Conservation (phyloP, 495 filamentous ascomycete genomes). For the Aspergillus coremiiformis region DNA sequence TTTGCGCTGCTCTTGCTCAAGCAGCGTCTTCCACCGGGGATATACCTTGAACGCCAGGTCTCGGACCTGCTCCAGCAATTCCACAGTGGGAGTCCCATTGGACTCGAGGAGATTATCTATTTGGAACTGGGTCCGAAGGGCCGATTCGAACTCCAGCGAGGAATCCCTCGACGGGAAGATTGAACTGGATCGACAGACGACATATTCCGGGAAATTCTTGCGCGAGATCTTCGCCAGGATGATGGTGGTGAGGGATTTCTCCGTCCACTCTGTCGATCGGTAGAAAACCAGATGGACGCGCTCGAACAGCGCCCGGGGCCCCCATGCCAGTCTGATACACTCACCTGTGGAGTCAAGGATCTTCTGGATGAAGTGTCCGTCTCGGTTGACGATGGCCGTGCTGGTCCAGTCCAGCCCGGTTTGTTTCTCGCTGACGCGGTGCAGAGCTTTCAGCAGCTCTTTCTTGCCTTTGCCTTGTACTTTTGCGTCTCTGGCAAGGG, state of each 20-base stretch:
- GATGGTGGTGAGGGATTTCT: constrained; percentile 91
- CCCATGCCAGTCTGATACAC: constrained; percentile 70
- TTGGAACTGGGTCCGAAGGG: constrained; percentile 71
- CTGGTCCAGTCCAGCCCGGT: constrained; percentile 57
- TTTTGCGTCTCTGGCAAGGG: constrained; percentile 77
- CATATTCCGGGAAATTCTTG: constrained; percentile 81
- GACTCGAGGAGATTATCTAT: constrained; percentile 83
- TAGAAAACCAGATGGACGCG: constrained; percentile 95
- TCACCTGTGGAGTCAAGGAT: constrained; percentile 75
- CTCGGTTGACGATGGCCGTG: constrained; percentile 43
- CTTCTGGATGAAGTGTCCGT: constrained; percentile 60
- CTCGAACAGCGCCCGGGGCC: constrained; percentile 79
- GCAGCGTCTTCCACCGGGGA: constrained; percentile 68
- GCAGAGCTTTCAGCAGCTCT: constrained; percentile 66
- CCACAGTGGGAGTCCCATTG: constrained; percentile 60
- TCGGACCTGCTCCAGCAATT: constrained; percentile 60
- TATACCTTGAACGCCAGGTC: constrained; percentile 68
- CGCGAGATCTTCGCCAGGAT: constrained; percentile 84
- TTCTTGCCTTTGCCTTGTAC: constrained; percentile 84
- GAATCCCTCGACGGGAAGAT: constrained; percentile 72
- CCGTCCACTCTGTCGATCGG: constrained; percentile 92
- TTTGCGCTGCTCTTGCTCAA: constrained; percentile 70
- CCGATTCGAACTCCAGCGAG: constrained; percentile 83
- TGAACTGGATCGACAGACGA: constrained; percentile 82
- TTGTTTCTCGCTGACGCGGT: constrained; percentile 64